Evolutionary conservation across 2,329 filamentous ascomycete species (phyloP), one percentile per base, ranked within the genome.

Genomic region (Ilyonectria mors-panacis): DNA sequence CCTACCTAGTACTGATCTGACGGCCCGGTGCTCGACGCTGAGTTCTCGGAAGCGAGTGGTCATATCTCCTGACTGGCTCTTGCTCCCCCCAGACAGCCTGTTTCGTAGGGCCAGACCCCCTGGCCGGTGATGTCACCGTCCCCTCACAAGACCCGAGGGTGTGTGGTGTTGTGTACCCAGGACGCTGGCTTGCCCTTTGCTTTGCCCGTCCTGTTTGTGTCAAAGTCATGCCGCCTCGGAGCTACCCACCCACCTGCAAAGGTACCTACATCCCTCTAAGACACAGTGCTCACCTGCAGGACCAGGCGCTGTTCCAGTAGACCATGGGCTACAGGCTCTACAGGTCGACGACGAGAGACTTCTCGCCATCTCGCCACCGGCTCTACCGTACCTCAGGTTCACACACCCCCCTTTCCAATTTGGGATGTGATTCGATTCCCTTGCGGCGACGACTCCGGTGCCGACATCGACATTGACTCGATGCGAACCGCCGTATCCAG

Each of bases 71-170:
- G 50, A 53, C 63, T 59, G 60, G 53, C 63, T 61, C 62, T 57
- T 39, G 54, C 23, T 62, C 42, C 42, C 63, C 63, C 63, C 56
- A 51, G 47, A 48, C 56, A 28, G 44, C 51, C 35, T 56, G 50
- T 55, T 48, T 61, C 54, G 59, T 68, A 72, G 61, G 69, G 71
- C 59, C 64, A 64, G 48, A 51, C 65, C 65, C 73, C 70, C 66
- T 69, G 68, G 63, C 47, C 59, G 61, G 70, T 75, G 73, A 75
- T 75, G 73, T 75, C 73, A 75, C 70, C 56, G 68, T 70, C 55
- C 65, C 65, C 72, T 70, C 59, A 67, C 57, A 68, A 68, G 66
- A 71, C 71, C 69, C 69, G 59, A 67, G 68, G 63, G 54, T 47
- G 33, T 47, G 33, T 69, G 72, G 72, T 74, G 72, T 68, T 71